phyloP scores from a whole-genome alignment of 805 yeast species.

The Starmera quercuum region DNA sequence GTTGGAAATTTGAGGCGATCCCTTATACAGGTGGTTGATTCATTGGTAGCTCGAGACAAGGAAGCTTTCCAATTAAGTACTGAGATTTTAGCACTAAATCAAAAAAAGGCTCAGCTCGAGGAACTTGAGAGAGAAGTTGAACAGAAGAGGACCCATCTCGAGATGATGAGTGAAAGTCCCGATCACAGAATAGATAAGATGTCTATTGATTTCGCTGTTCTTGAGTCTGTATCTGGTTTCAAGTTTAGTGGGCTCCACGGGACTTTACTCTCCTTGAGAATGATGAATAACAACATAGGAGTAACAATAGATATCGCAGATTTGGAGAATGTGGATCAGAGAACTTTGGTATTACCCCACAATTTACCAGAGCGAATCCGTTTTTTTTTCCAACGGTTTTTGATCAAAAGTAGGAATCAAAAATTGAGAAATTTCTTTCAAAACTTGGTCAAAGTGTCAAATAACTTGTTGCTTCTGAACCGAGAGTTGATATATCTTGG shows the following conservation, averaged over 20 bases:
- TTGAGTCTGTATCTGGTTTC: neutral
- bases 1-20: constrained; percentile 6
- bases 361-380: too few species aligned
- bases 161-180: neutral
- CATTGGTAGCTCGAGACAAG: constrained; percentile 3
- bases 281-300: too few species aligned
- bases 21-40: constrained; percentile 5
- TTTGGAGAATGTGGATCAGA: too few species aligned
- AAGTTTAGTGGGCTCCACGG: constrained; percentile 4
- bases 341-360: too few species aligned
- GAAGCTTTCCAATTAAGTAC: constrained; percentile 1
- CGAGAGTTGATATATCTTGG: constrained; percentile 11
- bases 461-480: constrained; percentile 7
- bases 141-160: neutral
- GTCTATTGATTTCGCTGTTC: neutral
- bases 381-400: neutral
- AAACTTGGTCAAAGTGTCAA: constrained; percentile 4
- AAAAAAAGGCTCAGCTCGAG: neutral
- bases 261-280: too few species aligned
- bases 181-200: neutral
- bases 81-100: constrained; percentile 2
- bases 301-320: too few species aligned
- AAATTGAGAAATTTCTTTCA: neutral
- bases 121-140: constrained; percentile 1
- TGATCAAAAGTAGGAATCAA: neutral